Evolutionary conservation across 768 basidiomycete genomes (phyloP).

Genomic region (Lactifluus echinatus): DNA sequence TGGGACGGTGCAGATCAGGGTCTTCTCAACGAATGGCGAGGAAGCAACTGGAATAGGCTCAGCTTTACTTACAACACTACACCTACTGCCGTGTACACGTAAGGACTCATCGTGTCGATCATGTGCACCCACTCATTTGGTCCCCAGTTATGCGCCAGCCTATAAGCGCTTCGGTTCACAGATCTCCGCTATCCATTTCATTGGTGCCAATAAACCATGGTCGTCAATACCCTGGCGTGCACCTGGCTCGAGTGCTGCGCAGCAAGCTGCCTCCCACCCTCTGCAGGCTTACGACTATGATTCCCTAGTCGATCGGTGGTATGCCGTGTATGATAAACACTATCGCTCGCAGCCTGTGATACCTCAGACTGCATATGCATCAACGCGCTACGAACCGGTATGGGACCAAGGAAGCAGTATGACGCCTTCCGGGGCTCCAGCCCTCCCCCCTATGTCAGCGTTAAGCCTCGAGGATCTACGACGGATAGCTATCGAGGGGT

Average conservation of each 20-base stretch:
- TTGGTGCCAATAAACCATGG: slow-evolving; percentile 97
- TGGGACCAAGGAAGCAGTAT: slow-evolving; percentile 55
- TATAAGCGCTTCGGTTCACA: slow-evolving; percentile 87
- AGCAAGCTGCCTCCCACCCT: slow-evolving; percentile 27
- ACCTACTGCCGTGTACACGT: slow-evolving; percentile 95
- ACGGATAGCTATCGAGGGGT: slow-evolving; percentile 51
- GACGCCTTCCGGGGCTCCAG: slow-evolving; percentile 30
- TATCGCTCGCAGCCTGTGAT: slow-evolving; percentile 53
- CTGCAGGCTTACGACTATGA: slow-evolving; percentile 64
- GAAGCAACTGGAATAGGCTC: slow-evolving; percentile 80
- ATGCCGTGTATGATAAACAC: slow-evolving; percentile 78
- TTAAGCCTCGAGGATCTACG: slow-evolving; percentile 36
- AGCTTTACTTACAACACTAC: slow-evolving; percentile 99
- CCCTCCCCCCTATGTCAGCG: background rate
- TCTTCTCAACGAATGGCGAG: slow-evolving; percentile 91
- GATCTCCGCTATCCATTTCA: slow-evolving; percentile 87
- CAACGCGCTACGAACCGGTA: slow-evolving; percentile 58
- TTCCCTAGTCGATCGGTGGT: slow-evolving; percentile 87
- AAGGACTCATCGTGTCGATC: slow-evolving; percentile 29
- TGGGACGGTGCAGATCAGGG: slow-evolving; percentile 99
- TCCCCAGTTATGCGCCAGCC: slow-evolving; percentile 83
- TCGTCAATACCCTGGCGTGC: slow-evolving; percentile 60
- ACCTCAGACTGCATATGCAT: slow-evolving; percentile 44
- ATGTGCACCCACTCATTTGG: slow-evolving; percentile 5
- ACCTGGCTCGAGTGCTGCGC: slow-evolving; percentile 37